Conservation (phyloP, 1,284 basidiomycete genomes). For the Amylostereum chailletii region DNA sequence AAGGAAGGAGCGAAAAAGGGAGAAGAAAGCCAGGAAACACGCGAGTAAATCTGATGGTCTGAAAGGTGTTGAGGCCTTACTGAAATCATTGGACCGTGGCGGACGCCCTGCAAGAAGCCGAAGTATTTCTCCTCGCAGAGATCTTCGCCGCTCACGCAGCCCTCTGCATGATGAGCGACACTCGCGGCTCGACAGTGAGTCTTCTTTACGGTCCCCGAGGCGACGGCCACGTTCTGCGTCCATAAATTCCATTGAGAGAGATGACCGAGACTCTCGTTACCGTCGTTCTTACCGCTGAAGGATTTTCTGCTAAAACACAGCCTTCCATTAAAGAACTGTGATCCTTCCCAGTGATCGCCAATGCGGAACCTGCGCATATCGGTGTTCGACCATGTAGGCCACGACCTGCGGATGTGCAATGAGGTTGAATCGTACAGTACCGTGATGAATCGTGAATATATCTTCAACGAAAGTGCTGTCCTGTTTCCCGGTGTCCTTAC, state of each 20-base stretch:
- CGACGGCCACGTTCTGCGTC: neutral
- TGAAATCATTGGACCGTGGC: slow-evolving; percentile 25
- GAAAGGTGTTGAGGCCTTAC: slow-evolving; percentile 41
- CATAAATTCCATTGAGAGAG: neutral
- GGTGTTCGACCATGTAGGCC: too few relatives aligned
- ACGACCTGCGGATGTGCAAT: too few relatives aligned
- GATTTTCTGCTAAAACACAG: too few relatives aligned
- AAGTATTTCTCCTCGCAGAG: neutral
- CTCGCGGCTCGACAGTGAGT: neutral
- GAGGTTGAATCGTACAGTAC: too few relatives aligned
- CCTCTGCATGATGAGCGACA: neutral
- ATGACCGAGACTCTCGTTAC: neutral
- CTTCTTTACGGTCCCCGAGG: slow-evolving; percentile 1
- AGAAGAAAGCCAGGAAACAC: slow-evolving; percentile 42
- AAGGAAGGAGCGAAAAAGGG: slow-evolving; percentile 59
- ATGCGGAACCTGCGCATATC: too few relatives aligned
- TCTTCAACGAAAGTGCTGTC: too few relatives aligned
- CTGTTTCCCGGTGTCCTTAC: too few relatives aligned
- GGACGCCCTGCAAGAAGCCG: slow-evolving; percentile 3
- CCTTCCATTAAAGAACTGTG: too few relatives aligned
- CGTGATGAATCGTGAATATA: too few relatives aligned
- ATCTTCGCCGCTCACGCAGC: slow-evolving; percentile 7
- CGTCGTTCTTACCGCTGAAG: neutral
- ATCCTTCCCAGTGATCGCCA: too few relatives aligned
- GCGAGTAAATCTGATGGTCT: slow-evolving; percentile 31